Conservation (phyloP, 768 basidiomycete genomes). For the Mycena galopus region DNA sequence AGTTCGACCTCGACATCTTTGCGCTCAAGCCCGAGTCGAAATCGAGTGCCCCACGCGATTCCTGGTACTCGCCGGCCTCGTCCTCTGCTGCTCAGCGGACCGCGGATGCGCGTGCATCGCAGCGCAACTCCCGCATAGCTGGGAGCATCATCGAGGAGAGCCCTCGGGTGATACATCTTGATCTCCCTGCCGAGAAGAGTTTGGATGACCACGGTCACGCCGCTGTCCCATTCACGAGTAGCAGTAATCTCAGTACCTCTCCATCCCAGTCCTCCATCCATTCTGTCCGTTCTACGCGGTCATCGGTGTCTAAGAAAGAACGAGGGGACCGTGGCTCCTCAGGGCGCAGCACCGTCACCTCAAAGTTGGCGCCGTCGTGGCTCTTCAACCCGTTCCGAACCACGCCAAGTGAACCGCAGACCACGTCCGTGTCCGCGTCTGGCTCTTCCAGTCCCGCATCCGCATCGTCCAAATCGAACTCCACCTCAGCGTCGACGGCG, state of each 20-base stretch:
- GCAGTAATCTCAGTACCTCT: conserved; percentile 63
- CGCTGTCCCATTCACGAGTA: conserved; percentile 43
- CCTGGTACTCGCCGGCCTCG: conserved; percentile 56
- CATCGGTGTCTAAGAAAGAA: conserved; percentile 57
- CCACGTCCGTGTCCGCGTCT: conserved; percentile 64
- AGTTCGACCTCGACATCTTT: conserved; percentile 82
- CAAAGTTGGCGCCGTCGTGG: conserved; percentile 83
- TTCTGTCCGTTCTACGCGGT: conserved; percentile 64
- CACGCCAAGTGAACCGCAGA: conserved; percentile 73
- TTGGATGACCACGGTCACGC: conserved; percentile 32
- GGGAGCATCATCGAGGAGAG: conserved; percentile 81
- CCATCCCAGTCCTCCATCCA: conserved; percentile 78
- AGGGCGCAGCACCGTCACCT: conserved; percentile 56
- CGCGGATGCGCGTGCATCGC: conserved; percentile 59
- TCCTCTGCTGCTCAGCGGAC: conserved; percentile 52
- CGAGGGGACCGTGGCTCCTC: conserved; percentile 41
- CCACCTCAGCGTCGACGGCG: conserved; percentile 39
- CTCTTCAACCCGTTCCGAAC: conserved; percentile 82
- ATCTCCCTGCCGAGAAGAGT: conserved; percentile 64
- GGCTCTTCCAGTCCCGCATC: conserved; percentile 46
- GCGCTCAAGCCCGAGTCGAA: conserved; percentile 58
- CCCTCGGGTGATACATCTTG: conserved; percentile 62
- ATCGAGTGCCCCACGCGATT: conserved; percentile 48
- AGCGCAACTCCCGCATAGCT: conserved; percentile 64
- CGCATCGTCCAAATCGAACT: conserved; percentile 36